phyloP scores from a whole-genome alignment of 2,329 filamentous ascomycete genomes.

The Ceratocystis cubensis region DNA sequence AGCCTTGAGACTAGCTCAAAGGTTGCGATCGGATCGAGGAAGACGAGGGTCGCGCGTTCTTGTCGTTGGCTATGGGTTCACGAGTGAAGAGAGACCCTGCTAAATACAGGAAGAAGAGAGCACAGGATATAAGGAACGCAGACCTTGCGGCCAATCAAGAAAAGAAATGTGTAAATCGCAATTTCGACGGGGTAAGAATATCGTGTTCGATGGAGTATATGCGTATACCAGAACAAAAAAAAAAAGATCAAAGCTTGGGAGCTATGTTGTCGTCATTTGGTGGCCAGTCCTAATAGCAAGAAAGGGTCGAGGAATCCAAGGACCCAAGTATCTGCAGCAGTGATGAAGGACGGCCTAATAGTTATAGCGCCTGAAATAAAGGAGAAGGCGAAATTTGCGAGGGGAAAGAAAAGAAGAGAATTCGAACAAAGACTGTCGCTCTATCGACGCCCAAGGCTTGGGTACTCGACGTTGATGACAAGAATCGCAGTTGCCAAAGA shows the following conservation, averaged over 20 bases:
- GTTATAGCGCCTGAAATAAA: background rate
- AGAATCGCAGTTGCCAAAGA: slow-evolving; percentile 2
- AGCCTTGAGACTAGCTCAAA: slow-evolving; percentile 6
- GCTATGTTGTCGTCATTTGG: slow-evolving; percentile 6
- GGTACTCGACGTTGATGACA: slow-evolving; percentile 1
- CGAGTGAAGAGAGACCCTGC: background rate
- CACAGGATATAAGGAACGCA: slow-evolving; percentile 1
- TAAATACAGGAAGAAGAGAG: background rate
- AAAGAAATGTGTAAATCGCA: background rate
- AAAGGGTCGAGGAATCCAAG: background rate
- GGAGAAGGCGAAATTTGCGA: background rate
- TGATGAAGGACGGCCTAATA: background rate
- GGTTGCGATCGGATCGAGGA: background rate
- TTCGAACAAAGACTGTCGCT: background rate
- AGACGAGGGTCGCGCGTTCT: background rate
- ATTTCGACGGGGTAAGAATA: background rate
- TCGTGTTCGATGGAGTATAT: background rate
- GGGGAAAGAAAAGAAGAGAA: background rate
- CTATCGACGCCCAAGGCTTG: background rate
- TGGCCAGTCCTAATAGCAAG: background rate
- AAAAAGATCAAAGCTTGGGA: slow-evolving; percentile 5
- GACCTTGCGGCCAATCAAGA: slow-evolving; percentile 2
- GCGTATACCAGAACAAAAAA: background rate
- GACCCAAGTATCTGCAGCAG: background rate
- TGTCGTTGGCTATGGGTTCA: background rate